These are phyloP conservation scores for Alternaria tenuissima DNA, from an alignment of 2,329 filamentous ascomycete genomes.

Conservation along the genomic window DNA sequence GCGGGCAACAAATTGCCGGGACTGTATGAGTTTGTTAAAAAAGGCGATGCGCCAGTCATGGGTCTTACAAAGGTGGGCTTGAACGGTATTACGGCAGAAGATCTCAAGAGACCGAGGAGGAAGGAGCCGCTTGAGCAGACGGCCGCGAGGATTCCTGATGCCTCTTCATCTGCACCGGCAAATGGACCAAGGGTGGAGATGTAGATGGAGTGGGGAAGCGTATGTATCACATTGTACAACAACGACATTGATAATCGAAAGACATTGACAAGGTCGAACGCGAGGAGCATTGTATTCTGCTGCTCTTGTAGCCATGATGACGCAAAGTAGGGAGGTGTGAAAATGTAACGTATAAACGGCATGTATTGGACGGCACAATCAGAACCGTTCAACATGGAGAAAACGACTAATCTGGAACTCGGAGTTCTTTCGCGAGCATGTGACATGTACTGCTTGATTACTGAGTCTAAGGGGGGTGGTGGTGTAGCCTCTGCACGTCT, in stretches of 20 bases:
- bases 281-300: too few relatives aligned
- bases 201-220: slow-evolving; percentile 5
- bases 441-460: too few relatives aligned
- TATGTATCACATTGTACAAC: neutral
- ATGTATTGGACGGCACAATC: too few relatives aligned
- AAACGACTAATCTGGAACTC: too few relatives aligned
- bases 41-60: slow-evolving; percentile 87
- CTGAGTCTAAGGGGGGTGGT: too few relatives aligned
- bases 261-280: too few relatives aligned
- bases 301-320: too few relatives aligned
- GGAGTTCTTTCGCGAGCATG: too few relatives aligned
- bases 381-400: too few relatives aligned
- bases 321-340: fast-evolving
- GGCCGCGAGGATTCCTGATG: slow-evolving; percentile 74
- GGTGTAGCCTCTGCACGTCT: too few relatives aligned
- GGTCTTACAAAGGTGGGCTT: slow-evolving; percentile 84
- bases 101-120: slow-evolving; percentile 80
- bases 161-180: neutral
- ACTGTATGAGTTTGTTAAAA: slow-evolving; percentile 92
- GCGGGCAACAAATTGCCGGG: slow-evolving; percentile 95
- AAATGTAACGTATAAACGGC: too few relatives aligned
- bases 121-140: slow-evolving; percentile 63
- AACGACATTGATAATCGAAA: too few relatives aligned
- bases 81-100: slow-evolving; percentile 81
- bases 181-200: slow-evolving; percentile 19